These are phyloP conservation scores for Alternaria brassicae DNA, from an alignment of 2,329 filamentous ascomycete genomes.

Conservation along the genomic window DNA sequence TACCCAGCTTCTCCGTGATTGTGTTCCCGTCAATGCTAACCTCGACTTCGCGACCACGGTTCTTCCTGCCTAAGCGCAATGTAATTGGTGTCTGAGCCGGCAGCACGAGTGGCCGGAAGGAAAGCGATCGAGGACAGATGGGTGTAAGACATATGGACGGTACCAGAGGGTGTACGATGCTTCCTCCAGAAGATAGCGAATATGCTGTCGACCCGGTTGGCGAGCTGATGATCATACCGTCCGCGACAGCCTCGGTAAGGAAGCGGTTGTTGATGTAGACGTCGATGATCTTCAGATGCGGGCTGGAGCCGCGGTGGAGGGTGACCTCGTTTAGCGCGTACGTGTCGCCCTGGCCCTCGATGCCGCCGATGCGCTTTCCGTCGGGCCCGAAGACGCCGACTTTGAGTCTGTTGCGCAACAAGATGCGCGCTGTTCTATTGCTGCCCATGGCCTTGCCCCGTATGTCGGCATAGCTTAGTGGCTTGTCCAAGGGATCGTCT, in stretches of 20 bases:
- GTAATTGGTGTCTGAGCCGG: slow-evolving; percentile 85
- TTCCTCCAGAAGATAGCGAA: slow-evolving; percentile 88
- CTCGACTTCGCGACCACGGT: slow-evolving; percentile 58
- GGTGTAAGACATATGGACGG: slow-evolving; percentile 88
- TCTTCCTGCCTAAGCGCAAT: slow-evolving; percentile 74
- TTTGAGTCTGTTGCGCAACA: slow-evolving; percentile 85
- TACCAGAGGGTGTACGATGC: slow-evolving; percentile 92
- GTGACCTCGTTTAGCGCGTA: slow-evolving; percentile 94
- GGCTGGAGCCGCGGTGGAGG: slow-evolving; percentile 86
- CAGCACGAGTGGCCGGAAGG: slow-evolving; percentile 88
- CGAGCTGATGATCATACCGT: slow-evolving; percentile 92
- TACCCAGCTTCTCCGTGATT: slow-evolving; percentile 52
- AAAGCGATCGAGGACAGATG: slow-evolving; percentile 90
- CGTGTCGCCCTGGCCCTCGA: slow-evolving; percentile 50
- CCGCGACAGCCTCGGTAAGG: slow-evolving; percentile 90
- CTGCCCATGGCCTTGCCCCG: slow-evolving; percentile 83
- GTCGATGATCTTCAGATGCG: slow-evolving; percentile 90
- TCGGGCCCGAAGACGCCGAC: slow-evolving; percentile 81
- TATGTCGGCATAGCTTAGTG: slow-evolving; percentile 69
- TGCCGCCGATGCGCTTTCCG: slow-evolving; percentile 58
- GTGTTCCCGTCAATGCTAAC: slow-evolving; percentile 59
- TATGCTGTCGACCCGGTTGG: slow-evolving; percentile 97
- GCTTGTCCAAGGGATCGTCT: slow-evolving; percentile 44
- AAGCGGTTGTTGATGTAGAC: slow-evolving; percentile 89
- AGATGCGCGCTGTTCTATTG: slow-evolving; percentile 75